Evolutionary conservation across 2,329 filamentous ascomycete species (phyloP), one percentile per base, ranked within the genome.

Genomic region (Teratosphaeria gauchensis): DNA sequence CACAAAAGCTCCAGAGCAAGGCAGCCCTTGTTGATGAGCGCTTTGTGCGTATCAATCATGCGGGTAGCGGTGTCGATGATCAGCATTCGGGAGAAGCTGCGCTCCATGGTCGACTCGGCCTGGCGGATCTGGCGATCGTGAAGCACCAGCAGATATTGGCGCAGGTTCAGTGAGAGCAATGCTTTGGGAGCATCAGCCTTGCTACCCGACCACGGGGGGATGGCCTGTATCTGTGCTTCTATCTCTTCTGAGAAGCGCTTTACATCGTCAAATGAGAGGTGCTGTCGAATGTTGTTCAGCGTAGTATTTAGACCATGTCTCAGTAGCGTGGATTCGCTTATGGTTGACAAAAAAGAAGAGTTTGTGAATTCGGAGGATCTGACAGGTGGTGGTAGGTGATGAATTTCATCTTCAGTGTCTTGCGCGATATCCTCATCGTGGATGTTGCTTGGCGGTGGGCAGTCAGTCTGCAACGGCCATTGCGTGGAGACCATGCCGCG

Each of bases 401-500:
- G 42, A 8, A 48, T 21, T 16, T 48, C 42, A 19, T 48, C 42
- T 24, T 62, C 60, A 6, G 63, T 63, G 5, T 64, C 59, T 33
- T 62, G 59, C 48, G 65, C 63, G 19, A 83, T 71, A 8, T 78
- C 76, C 32, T 78, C 75, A 59, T 83, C 80, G 32, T 78, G 74
- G 19, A 82, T 67, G 60, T 83, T 82, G 24, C 74, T 68, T 1
- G 81, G 80, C 4, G 76, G 68, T 8, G 73, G 71, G 3, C 75
- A 76, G 60, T 84, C 81, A 59, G 79, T 81, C 46, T 81, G 77
- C 1, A 75, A 61, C 1, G 67, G 66, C 53, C 69, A 73, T 1
- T 74, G 67, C 1, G 72, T 70, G 4, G 76, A 74, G 2, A 79
- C 76, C 71, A 84, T 79, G 0, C 82, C 82, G 12, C 75, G 74